phyloP scores from a whole-genome alignment of 1,284 basidiomycete species.

The Cryptococcus sp. region DNA sequence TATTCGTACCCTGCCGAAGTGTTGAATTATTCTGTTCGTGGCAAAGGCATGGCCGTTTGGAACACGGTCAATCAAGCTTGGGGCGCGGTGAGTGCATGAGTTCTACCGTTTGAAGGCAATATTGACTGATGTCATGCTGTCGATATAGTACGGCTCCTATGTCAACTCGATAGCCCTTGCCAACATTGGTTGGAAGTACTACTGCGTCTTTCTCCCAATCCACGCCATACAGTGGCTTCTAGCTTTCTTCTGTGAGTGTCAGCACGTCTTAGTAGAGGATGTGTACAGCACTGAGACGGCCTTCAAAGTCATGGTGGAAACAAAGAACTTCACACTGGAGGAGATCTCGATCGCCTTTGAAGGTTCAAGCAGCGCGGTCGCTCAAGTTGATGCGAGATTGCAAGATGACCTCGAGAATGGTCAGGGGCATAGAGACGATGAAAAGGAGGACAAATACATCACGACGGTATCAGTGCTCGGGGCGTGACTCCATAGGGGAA shows the following conservation, averaged over 20 bases:
- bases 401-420: background rate
- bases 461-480: too few species aligned
- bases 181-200: constrained; percentile 14
- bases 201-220: constrained; percentile 12
- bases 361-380: constrained; percentile 9
- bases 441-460: too few species aligned
- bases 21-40: constrained; percentile 10
- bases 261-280: too few species aligned
- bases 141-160: too few species aligned
- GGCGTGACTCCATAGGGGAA: too few species aligned
- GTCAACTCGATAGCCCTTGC: constrained; percentile 15
- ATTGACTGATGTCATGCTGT: too few species aligned
- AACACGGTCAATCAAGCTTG: constrained; percentile 25
- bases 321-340: constrained; percentile 51
- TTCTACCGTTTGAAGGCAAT: too few species aligned
- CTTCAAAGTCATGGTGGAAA: constrained; percentile 50
- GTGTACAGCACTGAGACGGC: background rate
- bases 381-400: constrained; percentile 3
- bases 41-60: constrained; percentile 23
- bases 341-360: constrained; percentile 49
- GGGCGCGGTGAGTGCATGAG: constrained; percentile 5
- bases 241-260: constrained; percentile 12
- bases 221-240: constrained; percentile 12
- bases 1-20: constrained; percentile 11
- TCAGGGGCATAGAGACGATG: too few species aligned